These are phyloP conservation scores for Stemphylium beticola DNA, from an alignment of 2,329 filamentous ascomycete species.

Conservation along the genomic window DNA sequence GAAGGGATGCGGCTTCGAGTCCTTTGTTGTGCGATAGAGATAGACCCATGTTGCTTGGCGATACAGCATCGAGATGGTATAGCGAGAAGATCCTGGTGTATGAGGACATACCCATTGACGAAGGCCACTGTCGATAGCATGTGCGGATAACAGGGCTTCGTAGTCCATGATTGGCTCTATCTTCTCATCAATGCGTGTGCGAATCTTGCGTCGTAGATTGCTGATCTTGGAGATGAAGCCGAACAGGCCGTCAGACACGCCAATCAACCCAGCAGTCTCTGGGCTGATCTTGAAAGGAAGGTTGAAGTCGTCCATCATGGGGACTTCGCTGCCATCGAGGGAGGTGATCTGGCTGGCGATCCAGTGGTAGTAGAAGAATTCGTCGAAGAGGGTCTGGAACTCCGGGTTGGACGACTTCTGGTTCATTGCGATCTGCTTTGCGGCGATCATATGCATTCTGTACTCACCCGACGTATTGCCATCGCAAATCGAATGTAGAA, in stretches of 20 bases:
- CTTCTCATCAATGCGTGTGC: constrained; percentile 67
- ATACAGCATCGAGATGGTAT: constrained; percentile 64
- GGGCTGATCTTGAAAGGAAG: constrained; percentile 63
- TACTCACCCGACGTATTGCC: constrained; percentile 72
- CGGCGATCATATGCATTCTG: constrained; percentile 77
- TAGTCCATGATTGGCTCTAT: constrained; percentile 76
- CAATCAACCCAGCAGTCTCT: constrained; percentile 69
- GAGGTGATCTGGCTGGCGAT: constrained; percentile 65
- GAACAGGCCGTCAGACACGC: constrained; percentile 83
- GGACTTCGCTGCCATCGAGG: constrained; percentile 59
- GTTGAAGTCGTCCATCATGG: constrained; percentile 60
- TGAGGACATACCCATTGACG: constrained; percentile 73
- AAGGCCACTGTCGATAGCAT: constrained; percentile 77
- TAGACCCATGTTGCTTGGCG: constrained; percentile 69
- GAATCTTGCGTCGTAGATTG: constrained; percentile 74
- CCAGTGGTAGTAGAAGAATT: constrained; percentile 85
- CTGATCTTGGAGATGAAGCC: constrained; percentile 80
- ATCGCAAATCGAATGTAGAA: constrained; percentile 66
- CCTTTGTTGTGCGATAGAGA: constrained; percentile 65
- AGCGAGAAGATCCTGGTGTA: constrained; percentile 58
- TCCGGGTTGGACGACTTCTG: constrained; percentile 67
- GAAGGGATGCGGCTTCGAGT: constrained; percentile 61
- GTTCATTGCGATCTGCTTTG: constrained; percentile 70
- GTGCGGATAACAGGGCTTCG: constrained; percentile 72
- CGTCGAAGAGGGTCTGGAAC: constrained; percentile 73